These are phyloP conservation scores for Escallonia rubra DNA, from an alignment of 129 eudicot genomes.

Conservation along the genomic window DNA sequence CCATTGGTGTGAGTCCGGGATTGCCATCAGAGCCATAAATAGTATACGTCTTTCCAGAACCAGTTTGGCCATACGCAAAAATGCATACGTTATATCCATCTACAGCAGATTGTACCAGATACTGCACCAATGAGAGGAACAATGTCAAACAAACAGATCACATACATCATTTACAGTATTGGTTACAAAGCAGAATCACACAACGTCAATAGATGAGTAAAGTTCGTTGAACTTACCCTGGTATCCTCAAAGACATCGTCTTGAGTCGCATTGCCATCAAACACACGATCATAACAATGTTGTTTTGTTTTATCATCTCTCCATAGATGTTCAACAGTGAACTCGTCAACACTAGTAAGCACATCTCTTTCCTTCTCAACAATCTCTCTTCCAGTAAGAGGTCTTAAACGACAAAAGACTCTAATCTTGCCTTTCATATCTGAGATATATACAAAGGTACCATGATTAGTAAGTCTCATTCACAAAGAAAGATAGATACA, in stretches of 20 bases:
- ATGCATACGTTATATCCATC: conserved; percentile 97
- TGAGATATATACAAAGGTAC: conserved; percentile 11
- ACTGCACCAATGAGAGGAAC: conserved; percentile 42
- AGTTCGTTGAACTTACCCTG: conserved; percentile 40
- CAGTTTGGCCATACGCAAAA: conserved; percentile 99
- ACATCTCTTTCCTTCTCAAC: conserved; percentile 54
- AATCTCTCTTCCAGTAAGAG: conserved; percentile 71
- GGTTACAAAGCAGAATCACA: background rate
- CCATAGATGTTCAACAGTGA: conserved; percentile 89
- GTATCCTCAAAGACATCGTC: conserved; percentile 91
- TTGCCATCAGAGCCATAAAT: conserved; percentile 86
- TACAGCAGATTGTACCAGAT: conserved; percentile 95
- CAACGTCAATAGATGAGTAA: background rate
- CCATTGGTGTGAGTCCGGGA: conserved; percentile 99
- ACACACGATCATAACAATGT: conserved; percentile 83
- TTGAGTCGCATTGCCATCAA: conserved; percentile 81
- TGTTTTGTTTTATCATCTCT: conserved; percentile 85
- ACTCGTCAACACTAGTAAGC: conserved; percentile 67
- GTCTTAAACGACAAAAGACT: conserved; percentile 90
- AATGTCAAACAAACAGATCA: background rate
- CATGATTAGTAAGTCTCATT: background rate
- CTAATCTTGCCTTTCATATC: conserved; percentile 99
- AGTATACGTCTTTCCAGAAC: conserved; percentile 96
- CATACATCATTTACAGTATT: conserved; percentile 3
- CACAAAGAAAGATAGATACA: background rate